A percentile compares a stretch with the other conserved stretches of the same genome.
Conservation (phyloP, 306 rosid genomes). For the Coriaria nepalensis region DNA sequence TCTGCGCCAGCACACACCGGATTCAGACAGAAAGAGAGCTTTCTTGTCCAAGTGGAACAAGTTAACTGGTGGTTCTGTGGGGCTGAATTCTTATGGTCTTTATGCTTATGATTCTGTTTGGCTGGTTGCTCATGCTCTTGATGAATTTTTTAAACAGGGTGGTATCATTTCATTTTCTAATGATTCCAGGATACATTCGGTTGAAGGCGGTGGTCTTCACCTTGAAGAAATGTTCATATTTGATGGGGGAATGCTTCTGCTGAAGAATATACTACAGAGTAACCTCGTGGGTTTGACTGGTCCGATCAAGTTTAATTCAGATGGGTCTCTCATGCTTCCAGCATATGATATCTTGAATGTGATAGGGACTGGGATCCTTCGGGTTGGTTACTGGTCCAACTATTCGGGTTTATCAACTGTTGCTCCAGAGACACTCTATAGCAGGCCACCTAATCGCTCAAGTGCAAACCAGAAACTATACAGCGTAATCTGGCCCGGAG, state of each 20-base stretch:
- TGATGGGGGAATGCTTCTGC: slow-evolving; percentile 54
- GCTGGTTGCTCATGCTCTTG: slow-evolving; percentile 69
- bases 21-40: slow-evolving; percentile 48
- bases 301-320: slow-evolving; percentile 44
- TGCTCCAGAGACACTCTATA: slow-evolving; percentile 63
- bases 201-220: slow-evolving; percentile 35
- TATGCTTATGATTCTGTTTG: slow-evolving; percentile 84
- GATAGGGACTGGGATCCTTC: slow-evolving; percentile 58
- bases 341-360: slow-evolving; percentile 74
- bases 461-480: slow-evolving; percentile 44
- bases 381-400: slow-evolving; percentile 90
- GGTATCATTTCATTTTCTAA: slow-evolving; percentile 58
- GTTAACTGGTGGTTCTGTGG: slow-evolving; percentile 52
- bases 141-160: slow-evolving; percentile 53
- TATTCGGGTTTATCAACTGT: slow-evolving; percentile 73
- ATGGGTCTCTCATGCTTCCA: slow-evolving; percentile 48
- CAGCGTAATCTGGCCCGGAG: slow-evolving; percentile 89
- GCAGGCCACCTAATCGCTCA: slow-evolving; percentile 67
- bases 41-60: slow-evolving; percentile 72
- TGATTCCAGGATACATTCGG: slow-evolving; percentile 34
- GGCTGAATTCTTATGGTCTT: slow-evolving; percentile 74
- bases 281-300: slow-evolving; percentile 68
- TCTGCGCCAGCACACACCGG: slow-evolving; percentile 75
- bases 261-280: slow-evolving; percentile 47
- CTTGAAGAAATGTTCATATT: slow-evolving; percentile 79